Base-by-base conservation (phyloP, 371 early-diverging fungal species). In the Mucor saturninus region DNA sequence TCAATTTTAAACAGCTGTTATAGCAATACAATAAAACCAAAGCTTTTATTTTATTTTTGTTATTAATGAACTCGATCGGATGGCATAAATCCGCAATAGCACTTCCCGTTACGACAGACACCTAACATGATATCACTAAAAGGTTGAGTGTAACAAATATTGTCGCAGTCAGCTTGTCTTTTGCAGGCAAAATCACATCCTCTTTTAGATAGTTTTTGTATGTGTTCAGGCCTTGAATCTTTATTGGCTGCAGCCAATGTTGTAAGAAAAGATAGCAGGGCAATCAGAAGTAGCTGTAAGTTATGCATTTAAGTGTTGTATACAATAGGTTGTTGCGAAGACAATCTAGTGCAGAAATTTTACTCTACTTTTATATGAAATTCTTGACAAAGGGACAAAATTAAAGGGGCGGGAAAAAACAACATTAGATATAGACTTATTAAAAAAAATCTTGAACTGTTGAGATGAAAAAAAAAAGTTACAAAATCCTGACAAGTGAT, bases 51-150 rank as follows among this genome's bases (percentile, higher is more conserved):
- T 35, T 35, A 8, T 35, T 35, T 35, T 35, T 1, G 8, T 35
- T 35, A 8, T 35, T 35, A 35, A 35, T 35, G 8, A 35, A 35
- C 8, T 35, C 35, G 8, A 37, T 62, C 28, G 21, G 21, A 21
- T 40, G 53, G 39, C 11, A 65, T 29, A 39, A 53, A 67, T 13
- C 68, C 63, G 46, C 63, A 67, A 15, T 43, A 67, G 15, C 63
- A 67, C 21, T 26, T 46, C n/a, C 28, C 35, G 4, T 39, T 26
- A 30, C 58, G 64, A 29, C 64, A 67, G 15, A 64, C 68, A 42
- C 68, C 55, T 38, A 67, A 26, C 6, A 67, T 30, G 3, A 40
- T 10, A 4, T 28, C 39, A 21, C 54, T 46, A 10, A 29, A 26
- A 30, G 15, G 40, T 30, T n/a, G 21, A 13, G 1, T 26, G n/a